A percentile compares a stretch with the other conserved stretches of the same genome.
phyloP scores from a whole-genome alignment of 108 stramenopile genomes.

The Pseudonitzschia multistriata region DNA sequence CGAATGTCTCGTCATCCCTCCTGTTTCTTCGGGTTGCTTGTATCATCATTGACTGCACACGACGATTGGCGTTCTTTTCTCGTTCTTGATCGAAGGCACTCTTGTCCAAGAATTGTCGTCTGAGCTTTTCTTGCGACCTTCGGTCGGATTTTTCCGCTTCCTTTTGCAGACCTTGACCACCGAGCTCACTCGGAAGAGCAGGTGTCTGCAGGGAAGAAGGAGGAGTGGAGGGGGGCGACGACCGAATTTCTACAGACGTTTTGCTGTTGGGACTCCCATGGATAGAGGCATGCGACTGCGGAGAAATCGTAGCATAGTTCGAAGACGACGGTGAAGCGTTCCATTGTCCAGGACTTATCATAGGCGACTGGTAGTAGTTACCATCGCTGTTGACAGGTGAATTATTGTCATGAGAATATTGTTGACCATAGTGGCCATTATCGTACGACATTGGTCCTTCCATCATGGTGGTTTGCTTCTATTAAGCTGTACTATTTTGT shows the following conservation, averaged over 20 bases:
- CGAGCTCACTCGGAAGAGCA: constrained; percentile 4
- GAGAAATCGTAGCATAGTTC: background rate
- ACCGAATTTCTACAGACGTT: background rate
- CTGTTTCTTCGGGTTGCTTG: background rate
- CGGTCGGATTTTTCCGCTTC: background rate
- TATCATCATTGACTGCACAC: constrained; percentile 6
- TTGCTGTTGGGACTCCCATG: background rate
- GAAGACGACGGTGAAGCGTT: constrained; percentile 28
- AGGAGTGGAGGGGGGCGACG: constrained; percentile 8
- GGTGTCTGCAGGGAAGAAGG: constrained; percentile 8
- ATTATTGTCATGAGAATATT: background rate
- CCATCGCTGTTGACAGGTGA: constrained; percentile 29
- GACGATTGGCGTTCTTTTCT: constrained; percentile 8
- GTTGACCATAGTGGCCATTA: background rate
- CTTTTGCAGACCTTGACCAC: background rate
- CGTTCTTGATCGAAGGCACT: constrained; percentile 7
- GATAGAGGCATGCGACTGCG: constrained; percentile 4
- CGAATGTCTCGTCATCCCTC: background rate
- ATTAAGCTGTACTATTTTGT: no score
- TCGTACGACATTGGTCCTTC: background rate
- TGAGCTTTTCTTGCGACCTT: background rate
- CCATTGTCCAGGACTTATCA: constrained; percentile 32
- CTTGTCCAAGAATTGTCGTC: background rate
- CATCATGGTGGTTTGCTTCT: background rate
- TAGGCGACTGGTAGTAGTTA: constrained; percentile 30